These are phyloP conservation scores for Kwoniella dendrophila DNA, from an alignment of 768 basidiomycete genomes.

Conservation along the genomic window DNA sequence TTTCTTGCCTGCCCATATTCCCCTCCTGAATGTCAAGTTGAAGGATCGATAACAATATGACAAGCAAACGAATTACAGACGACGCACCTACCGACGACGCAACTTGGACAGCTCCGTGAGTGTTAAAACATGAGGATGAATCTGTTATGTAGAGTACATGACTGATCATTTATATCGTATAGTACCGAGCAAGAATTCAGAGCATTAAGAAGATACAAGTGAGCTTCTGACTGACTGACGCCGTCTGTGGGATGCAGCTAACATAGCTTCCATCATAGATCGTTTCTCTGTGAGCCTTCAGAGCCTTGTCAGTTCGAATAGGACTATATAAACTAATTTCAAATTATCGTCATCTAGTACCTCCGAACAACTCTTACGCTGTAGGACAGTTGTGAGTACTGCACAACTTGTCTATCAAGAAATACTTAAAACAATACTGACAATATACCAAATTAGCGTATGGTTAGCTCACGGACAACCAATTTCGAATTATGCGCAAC, in stretches of 20 bases:
- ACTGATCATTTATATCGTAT: background rate
- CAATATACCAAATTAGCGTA: constrained; percentile 1
- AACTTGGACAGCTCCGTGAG: constrained; percentile 20
- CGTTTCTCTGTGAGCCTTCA: constrained; percentile 18
- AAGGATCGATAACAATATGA: too few species aligned
- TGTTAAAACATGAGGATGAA: too few species aligned
- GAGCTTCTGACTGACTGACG: background rate
- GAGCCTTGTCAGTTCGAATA: too few species aligned
- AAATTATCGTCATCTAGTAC: constrained; percentile 7
- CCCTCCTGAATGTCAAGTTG: too few species aligned
- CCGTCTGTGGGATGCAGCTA: background rate
- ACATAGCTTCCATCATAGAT: constrained; percentile 1
- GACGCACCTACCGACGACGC: too few species aligned
- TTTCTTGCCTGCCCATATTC: too few species aligned
- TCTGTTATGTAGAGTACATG: too few species aligned
- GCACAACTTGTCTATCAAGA: background rate
- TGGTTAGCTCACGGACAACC: constrained; percentile 18
- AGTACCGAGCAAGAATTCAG: constrained; percentile 15
- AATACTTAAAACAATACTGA: background rate
- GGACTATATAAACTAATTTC: background rate
- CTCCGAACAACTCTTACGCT: constrained; percentile 17
- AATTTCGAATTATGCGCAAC: background rate
- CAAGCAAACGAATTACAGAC: too few species aligned
- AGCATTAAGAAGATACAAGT: constrained; percentile 22
- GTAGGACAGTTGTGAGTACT: constrained; percentile 19